Base-by-base conservation (phyloP, 257 asterid species). In the Ilex asprella region DNA sequence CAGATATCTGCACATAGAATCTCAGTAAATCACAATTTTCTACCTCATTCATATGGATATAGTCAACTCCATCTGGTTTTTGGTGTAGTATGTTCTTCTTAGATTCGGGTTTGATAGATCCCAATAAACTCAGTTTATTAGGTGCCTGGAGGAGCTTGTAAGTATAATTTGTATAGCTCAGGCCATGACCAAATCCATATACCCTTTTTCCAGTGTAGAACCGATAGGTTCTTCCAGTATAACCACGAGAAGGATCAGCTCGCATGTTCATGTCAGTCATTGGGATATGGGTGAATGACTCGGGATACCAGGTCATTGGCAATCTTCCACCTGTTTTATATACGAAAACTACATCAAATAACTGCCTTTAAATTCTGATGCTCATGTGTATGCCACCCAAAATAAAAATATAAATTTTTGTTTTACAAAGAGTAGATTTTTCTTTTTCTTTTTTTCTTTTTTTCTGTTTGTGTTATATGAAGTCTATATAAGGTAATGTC, bases 241-340 rank as follows among this genome's bases (percentile, higher is more conserved):
- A 92, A 59, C 80, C 76, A n/a, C 81, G 85, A 21, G 89, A 67
- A 46, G 85, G 82, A 63, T 92, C 94, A 32, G 97, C 86, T 62
- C 99, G 76, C 99, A 92, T 86, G 81, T 76, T 80, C 99, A 92
- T 92, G 76, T 89, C 81, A 10, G 30, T 89, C 99, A 92, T 92
- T 13, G 96, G 86, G 58, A 85, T 74, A 6, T 62, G 70, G 51
- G 95, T 86, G 82, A 80, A 92, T 32, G 99, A 83, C 72, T 86
- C 97, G 1, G 88, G 93, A 72, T 92, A 92, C 99, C 99, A 92
- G 27, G 96, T 89, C 78, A 89, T 66, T 12, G 98, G 85, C 43
- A 84, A 65, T 73, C 81, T 82, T 66, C 96, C 98, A 47, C 95
- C 98, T 91, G 84, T 58, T 56, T 58, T 29, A 57, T 32, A 31